These are phyloP conservation scores for Populus nigra DNA, from an alignment of 345 rosid genomes.

Conservation along the genomic window DNA sequence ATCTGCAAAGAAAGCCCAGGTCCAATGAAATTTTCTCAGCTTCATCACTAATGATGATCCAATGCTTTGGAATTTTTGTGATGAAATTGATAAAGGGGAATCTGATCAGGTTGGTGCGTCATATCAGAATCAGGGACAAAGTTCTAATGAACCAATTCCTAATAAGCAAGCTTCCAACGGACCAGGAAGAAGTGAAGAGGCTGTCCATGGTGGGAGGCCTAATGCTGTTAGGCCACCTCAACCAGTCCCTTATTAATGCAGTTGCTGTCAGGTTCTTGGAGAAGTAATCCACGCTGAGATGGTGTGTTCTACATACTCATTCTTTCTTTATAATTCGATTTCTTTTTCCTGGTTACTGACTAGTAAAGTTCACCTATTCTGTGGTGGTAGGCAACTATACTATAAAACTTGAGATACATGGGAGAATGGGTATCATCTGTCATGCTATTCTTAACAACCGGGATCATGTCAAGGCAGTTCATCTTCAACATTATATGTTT, in stretches of 20 bases:
- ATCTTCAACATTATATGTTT: constrained; percentile 33
- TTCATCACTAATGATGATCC: constrained; percentile 24
- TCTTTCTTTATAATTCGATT: not conserved
- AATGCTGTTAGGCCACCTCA: constrained; percentile 28
- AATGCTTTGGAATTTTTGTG: constrained; percentile 4
- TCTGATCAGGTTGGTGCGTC: constrained; percentile 20
- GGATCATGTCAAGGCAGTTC: not conserved
- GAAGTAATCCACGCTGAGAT: constrained; percentile 43
- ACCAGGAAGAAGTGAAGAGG: not conserved
- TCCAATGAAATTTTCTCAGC: too few species aligned
- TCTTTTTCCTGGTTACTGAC: not conserved
- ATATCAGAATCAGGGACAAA: not conserved
- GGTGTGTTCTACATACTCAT: constrained; percentile 28
- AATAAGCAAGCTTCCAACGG: not conserved
- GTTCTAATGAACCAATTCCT: not conserved
- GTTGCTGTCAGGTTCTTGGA: constrained; percentile 47
- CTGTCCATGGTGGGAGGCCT: not conserved
- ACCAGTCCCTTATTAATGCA: constrained; percentile 37
- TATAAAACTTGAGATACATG: constrained; percentile 59
- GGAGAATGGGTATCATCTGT: constrained; percentile 48
- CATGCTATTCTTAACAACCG: constrained; percentile 46
- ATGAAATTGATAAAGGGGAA: not conserved
- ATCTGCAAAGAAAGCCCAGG: too few species aligned
- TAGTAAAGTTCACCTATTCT: too few species aligned
- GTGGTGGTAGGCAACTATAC: constrained; percentile 25